A percentile compares a stretch with the other conserved stretches of the same genome.
phyloP scores from a whole-genome alignment of 1,284 basidiomycete species.

The Kwoniella shivajii region DNA sequence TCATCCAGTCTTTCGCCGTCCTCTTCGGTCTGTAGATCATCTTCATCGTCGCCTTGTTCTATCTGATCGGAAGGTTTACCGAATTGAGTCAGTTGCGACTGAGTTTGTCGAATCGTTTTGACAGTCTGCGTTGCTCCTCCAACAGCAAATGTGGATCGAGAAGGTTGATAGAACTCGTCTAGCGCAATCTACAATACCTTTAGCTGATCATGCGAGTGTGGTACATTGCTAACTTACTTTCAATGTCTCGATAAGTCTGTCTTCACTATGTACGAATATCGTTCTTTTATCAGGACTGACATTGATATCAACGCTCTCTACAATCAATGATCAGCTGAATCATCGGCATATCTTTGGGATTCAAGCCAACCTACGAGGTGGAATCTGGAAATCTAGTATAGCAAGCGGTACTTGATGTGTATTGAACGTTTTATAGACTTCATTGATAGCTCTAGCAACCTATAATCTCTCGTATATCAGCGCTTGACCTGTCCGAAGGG shows the following conservation, averaged over 20 bases:
- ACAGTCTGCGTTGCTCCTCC: conserved; percentile 50
- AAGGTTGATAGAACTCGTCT: conserved; percentile 66
- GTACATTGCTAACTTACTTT: conserved; percentile 60
- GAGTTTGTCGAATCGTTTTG: conserved; percentile 19
- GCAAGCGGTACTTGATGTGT: conserved; percentile 78
- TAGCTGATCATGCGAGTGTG: not conserved
- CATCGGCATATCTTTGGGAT: not conserved
- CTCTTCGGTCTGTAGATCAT: not conserved
- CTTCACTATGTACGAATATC: conserved; percentile 87
- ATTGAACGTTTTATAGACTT: conserved; percentile 84
- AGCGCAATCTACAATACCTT: conserved; percentile 55
- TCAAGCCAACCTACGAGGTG: conserved; percentile 62
- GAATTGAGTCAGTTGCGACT: conserved; percentile 15
- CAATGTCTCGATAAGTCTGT: conserved; percentile 73
- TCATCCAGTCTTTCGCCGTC: not conserved
- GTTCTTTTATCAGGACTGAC: conserved; percentile 96
- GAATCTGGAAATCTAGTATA: conserved; percentile 78
- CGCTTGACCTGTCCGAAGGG: too few species aligned
- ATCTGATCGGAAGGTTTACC: not conserved
- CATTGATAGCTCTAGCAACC: conserved; percentile 85
- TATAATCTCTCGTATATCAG: conserved; percentile 37
- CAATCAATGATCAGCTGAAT: conserved; percentile 9
- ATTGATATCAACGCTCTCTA: conserved; percentile 90
- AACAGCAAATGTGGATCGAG: conserved; percentile 69
- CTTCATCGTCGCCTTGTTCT: not conserved